These are phyloP conservation scores for Senna tora DNA, from an alignment of 306 rosid genomes.

Conservation along the genomic window DNA sequence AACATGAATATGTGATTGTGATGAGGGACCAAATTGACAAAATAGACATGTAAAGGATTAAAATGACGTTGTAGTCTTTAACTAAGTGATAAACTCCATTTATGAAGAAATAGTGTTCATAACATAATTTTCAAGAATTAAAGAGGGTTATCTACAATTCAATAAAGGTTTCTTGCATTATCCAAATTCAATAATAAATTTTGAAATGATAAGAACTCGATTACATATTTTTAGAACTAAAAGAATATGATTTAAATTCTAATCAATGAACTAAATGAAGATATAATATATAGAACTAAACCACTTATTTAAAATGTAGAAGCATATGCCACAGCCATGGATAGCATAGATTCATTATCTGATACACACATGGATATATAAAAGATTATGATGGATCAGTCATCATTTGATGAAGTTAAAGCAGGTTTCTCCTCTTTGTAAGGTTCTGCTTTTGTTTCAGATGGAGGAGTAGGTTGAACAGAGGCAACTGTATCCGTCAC, in stretches of 20 bases:
- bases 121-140: too few relatives aligned
- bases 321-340: neutral
- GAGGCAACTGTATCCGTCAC: constrained; percentile 34
- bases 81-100: too few relatives aligned
- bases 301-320: constrained; percentile 22
- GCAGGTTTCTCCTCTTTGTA: constrained; percentile 7
- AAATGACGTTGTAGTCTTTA: too few relatives aligned
- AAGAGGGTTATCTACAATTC: too few relatives aligned
- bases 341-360: constrained; percentile 15
- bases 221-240: neutral
- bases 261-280: neutral
- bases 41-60: too few relatives aligned
- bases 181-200: too few relatives aligned
- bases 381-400: constrained; percentile 12
- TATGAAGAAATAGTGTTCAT: too few relatives aligned
- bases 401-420: constrained; percentile 37
- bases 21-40: too few relatives aligned
- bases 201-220: too few relatives aligned
- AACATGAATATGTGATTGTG: too few relatives aligned
- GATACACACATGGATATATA: constrained; percentile 5
- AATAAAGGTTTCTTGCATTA: too few relatives aligned
- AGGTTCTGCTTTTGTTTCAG: constrained; percentile 32
- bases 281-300: constrained; percentile 20
- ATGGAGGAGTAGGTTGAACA: constrained; percentile 31
- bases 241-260: neutral